Base-by-base conservation (phyloP, 768 basidiomycete species). In the Panaeolus papilionaceus region DNA sequence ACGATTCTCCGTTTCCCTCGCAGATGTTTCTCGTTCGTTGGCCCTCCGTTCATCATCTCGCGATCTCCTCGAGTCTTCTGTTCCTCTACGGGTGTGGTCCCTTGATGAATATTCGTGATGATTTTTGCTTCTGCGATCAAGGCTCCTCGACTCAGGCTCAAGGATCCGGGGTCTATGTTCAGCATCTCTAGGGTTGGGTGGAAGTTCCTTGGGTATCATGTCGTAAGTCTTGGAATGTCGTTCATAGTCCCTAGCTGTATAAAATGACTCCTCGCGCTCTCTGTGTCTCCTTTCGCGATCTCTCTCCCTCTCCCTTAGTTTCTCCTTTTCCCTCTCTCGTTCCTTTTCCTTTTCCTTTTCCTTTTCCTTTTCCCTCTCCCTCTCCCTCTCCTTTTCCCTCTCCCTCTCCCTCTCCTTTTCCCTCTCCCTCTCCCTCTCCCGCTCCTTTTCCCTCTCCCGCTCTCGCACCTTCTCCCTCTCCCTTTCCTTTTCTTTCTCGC, bases 211-310 rank as follows among this genome's bases (percentile, higher is more conserved):
- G 54, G 54, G 28, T 58, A 58, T 58, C 37, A 28, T 54, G 54
- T 63, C 62, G 39, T 63, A 45, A 63, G 39, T 45, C 9, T 67
- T 66, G 38, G 64, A 47, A 10, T 45, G 62, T 26, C 45, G 68
- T 65, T 69, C 66, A 64, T 69, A 68, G 44, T 69, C 66, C 37
- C 65, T 64, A 66, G 67, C 38, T 37, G 58, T 69, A 66, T 45
- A 54, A 58, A 58, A 58, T 16, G 54, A 58, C 38, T 69, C 68
- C 26, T 64, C 61, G n/a, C 65, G 62, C 42, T 69, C 66, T 28
- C 14, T 54, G 14, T 66, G 61, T 38, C 67, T 66, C 42, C 65
- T 40, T 33, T 64, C 65, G 18, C 58, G 63, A 20, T 68, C 66
- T 20, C 63, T 51, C 61, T 44, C 62, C n/a, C 39, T 64, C 63